Base-by-base conservation (phyloP, 2,329 filamentous ascomycete species). In the Sclerotinia borealis region DNA sequence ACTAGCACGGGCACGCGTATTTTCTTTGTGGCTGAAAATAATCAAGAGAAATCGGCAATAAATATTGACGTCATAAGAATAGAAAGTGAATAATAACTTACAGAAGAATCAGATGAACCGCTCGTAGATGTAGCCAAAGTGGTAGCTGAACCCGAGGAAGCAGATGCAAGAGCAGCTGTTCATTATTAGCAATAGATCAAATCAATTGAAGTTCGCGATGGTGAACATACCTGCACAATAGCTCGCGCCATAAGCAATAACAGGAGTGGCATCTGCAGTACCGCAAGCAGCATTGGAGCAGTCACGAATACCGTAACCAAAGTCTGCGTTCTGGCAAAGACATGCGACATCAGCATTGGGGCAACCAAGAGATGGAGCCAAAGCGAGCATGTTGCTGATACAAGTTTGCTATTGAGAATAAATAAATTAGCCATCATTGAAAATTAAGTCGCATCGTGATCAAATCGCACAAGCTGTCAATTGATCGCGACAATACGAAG, bases 291-390 rank as follows among this genome's bases (percentile, higher is more conserved):
- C 72, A 63, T 71, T 76, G 63, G 77, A 73, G 73, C 79, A 81
- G 69, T 81, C 79, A 64, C 79, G 78, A 56, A 81, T 72, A 65
- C 79, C 79, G 63, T 77, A 79, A 63, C 73, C 74, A 67, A 79
- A 81, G 74, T 79, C 71, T 41, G 64, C 65, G 62, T 79, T 74
- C n/a, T 65, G 68, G 75, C 79, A 81, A 64, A 79, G 76, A 75
- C 79, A 81, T 59, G 64, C 62, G 39, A 72, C 65, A 67, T 80
- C 77, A 15, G 64, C 22, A 31, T 58, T 7, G 19, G 67, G 27
- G 70, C 79, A 81, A 63, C 76, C 76, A 66, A 81, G 78, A 25
- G 69, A 65, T 54, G 70, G 64, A 61, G 77, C 77, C 64, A 77
- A 75, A 43, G 31, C 65, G 64, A 79, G 67, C 79, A 81, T 80